Base-by-base conservation (phyloP, 2,329 filamentous ascomycete species). In the Cytospora chrysosperma region DNA sequence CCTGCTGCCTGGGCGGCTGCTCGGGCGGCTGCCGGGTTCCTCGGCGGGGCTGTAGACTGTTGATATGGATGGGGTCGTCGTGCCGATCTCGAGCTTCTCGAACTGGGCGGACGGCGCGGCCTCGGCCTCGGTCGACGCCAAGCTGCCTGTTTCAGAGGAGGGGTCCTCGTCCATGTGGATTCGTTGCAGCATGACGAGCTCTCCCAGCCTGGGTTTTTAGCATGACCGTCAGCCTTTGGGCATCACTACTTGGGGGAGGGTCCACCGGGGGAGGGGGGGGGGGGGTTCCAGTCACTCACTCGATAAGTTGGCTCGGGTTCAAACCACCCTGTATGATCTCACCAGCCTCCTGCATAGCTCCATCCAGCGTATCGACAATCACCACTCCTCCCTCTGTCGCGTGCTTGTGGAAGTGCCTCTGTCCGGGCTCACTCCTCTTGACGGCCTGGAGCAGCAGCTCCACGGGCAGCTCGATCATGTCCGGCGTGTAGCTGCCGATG, bases 381-480 rank as follows among this genome's bases (percentile, higher is more conserved):
- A 92, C 81, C 17, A 85, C 86, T 0, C 86, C 86, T 0, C 86
- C 87, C 68, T 90, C 88, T 2, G 79, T 73, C 0, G 85, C 85
- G 66, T 88, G 85, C 70, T 82, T 90, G 72, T 92, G 89, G 65
- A 86, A 86, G 72, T 92, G 88, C 17, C 82, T 76, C 58, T 81
- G 77, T 19, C 76, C 72, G 24, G 72, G 72, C 26, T 79, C 74
- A 37, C 82, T 78, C n/a, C 73, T 69, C 69, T 78, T 79, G 0
- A 81, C 78, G 0, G 85, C 86, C 71, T 92, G 85, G 8, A 82
- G 78, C 15, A 98, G 77, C 56, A 97, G 80, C 51, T 91, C 91
- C 0, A 88, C 85, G 15, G 94, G 91, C 21, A 98, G 73, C 75
- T 98, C 94, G 52, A 88, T 82, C 92, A 97, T 97, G 60, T 90